phyloP scores from a whole-genome alignment of 2,329 filamentous ascomycete genomes.

The Tolypocladium nubicola region DNA sequence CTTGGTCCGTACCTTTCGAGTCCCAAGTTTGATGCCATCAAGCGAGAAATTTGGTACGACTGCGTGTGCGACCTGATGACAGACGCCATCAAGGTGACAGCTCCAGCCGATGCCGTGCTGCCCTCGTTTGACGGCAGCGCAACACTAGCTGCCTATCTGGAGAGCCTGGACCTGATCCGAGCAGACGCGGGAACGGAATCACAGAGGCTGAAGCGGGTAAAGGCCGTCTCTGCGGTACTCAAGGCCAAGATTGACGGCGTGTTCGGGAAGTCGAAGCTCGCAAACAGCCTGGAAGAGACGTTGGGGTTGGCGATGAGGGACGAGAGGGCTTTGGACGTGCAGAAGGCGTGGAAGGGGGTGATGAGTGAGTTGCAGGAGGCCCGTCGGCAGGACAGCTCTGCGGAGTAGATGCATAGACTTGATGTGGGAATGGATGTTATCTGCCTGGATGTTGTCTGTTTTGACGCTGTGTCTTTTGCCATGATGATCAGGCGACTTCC shows the following conservation, averaged over 20 bases:
- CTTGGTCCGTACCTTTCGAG: slow-evolving; percentile 30
- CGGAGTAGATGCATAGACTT: not conserved
- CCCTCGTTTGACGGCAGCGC: slow-evolving; percentile 6
- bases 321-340: slow-evolving; percentile 35
- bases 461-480: no score
- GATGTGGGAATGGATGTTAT: no score
- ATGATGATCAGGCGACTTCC: no score
- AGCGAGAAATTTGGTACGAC: slow-evolving; percentile 42
- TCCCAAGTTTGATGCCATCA: slow-evolving; percentile 28
- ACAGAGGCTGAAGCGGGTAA: slow-evolving; percentile 37
- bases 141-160: slow-evolving; percentile 27
- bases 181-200: slow-evolving; percentile 38
- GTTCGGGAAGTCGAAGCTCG: slow-evolving; percentile 22
- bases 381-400: not conserved
- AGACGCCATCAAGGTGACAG: slow-evolving; percentile 19
- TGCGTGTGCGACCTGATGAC: slow-evolving; percentile 36
- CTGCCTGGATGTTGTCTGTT: no score
- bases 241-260: slow-evolving; percentile 30
- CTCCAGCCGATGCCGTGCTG: slow-evolving; percentile 9
- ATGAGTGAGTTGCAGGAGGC: slow-evolving; percentile 15
- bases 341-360: slow-evolving; percentile 29
- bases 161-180: slow-evolving; percentile 34
- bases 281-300: slow-evolving; percentile 19
- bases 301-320: slow-evolving; percentile 22
- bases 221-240: slow-evolving; percentile 31